Conservation (phyloP, 306 rosid genomes). For the Castanea mollissima region DNA sequence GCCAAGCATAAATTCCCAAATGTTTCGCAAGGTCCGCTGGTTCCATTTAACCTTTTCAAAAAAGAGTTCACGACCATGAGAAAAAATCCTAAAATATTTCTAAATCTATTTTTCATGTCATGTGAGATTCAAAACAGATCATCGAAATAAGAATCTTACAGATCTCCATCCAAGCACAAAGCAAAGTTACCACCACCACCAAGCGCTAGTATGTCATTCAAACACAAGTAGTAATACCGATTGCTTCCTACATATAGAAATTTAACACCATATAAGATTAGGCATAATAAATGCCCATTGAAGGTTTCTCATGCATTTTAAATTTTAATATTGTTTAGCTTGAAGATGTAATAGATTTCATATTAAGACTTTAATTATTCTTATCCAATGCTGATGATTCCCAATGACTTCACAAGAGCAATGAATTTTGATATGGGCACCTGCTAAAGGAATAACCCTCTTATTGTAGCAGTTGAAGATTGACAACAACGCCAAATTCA, state of each 20-base stretch:
- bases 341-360: not conserved
- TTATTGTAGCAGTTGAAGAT: not conserved
- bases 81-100: slow-evolving; percentile 11
- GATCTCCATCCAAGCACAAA: slow-evolving; percentile 77
- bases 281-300: not conserved
- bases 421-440: not conserved
- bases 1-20: slow-evolving; percentile 87
- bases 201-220: slow-evolving; percentile 73
- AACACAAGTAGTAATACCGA: slow-evolving; percentile 70
- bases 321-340: not conserved
- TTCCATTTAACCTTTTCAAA: slow-evolving; percentile 72
- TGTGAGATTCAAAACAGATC: not conserved
- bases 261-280: not conserved
- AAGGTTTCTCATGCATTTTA: not conserved
- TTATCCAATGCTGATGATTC: not conserved
- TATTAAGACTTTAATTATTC: not conserved
- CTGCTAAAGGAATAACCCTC: not conserved
- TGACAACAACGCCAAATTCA: not conserved
- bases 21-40: slow-evolving; percentile 87
- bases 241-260: slow-evolving; percentile 62
- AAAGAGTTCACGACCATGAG: slow-evolving; percentile 22
- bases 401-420: not conserved
- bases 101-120: slow-evolving; percentile 4
- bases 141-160: slow-evolving; percentile 54
- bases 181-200: slow-evolving; percentile 97